Evolutionary conservation across 441 rosid species (phyloP).

Genomic region (Bocquillonia castaneifolia): DNA sequence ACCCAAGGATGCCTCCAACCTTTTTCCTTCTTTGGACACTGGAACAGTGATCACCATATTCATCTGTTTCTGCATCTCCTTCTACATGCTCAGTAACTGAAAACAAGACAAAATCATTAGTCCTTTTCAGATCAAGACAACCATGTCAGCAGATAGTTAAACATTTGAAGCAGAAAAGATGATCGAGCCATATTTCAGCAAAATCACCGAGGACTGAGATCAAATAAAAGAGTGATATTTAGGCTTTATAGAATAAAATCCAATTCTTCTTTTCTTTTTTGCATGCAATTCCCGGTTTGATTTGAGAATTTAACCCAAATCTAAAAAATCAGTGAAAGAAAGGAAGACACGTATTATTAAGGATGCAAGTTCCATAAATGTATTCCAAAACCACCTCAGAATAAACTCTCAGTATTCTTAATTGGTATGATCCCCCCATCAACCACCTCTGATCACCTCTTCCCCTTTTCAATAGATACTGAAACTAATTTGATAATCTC

Average conservation of each 20-base stretch:
- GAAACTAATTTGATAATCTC: not conserved
- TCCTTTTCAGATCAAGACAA: constrained; percentile 31
- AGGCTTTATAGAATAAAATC: not conserved
- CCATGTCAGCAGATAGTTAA: constrained; percentile 31
- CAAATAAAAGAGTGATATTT: not conserved
- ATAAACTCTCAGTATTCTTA: not conserved
- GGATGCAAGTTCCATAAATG: not conserved
- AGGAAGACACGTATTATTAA: not conserved
- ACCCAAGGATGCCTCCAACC: constrained; percentile 74
- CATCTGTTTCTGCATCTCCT: constrained; percentile 85
- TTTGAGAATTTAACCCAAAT: not conserved
- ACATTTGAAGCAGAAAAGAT: not conserved
- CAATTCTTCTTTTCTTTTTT: not conserved
- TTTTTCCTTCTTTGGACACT: constrained; percentile 68
- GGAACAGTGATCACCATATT: constrained; percentile 45
- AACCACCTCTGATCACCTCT: not conserved
- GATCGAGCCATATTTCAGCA: constrained; percentile 1
- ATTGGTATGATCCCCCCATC: too few species aligned
- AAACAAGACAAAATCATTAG: constrained; percentile 15
- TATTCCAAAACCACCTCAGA: not conserved
- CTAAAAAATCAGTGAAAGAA: too few species aligned
- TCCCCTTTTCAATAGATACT: not conserved
- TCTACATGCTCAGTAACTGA: constrained; percentile 60
- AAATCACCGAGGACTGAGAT: not conserved
- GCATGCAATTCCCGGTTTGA: not conserved